Conservation (phyloP, 176 grass and related monocot genomes). For the Oryza longistaminata region DNA sequence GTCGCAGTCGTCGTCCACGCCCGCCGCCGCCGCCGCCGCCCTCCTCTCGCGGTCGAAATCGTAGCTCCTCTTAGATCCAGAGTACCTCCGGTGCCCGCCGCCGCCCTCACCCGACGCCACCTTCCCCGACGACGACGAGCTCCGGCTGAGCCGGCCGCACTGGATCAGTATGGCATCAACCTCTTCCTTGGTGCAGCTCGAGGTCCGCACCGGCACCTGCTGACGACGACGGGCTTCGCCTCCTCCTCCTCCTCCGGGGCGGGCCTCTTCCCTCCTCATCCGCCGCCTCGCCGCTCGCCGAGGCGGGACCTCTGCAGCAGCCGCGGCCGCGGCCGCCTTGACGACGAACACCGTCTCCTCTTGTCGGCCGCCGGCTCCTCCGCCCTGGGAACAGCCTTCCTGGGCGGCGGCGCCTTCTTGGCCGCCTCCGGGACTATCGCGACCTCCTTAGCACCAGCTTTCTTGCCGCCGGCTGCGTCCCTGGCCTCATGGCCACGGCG, state of each 20-base stretch:
- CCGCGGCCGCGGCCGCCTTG: conserved; percentile 48
- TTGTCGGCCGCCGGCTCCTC: conserved; percentile 55
- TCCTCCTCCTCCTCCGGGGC: conserved; percentile 48
- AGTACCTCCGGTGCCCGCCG: conserved; percentile 49
- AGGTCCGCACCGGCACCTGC: conserved; percentile 54
- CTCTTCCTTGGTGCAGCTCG: conserved; percentile 90
- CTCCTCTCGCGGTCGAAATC: conserved; percentile 80
- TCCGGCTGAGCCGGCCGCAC: conserved; percentile 93
- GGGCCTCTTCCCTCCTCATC: neutral
- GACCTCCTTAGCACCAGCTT: neutral
- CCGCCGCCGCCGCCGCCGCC: conserved; percentile 34
- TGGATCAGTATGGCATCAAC: conserved; percentile 91
- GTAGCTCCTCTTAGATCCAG: conserved; percentile 87
- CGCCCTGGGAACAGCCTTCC: conserved; percentile 32
- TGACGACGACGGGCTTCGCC: conserved; percentile 30
- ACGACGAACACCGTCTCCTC: conserved; percentile 74
- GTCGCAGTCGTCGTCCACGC: conserved; percentile 47
- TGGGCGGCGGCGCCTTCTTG: conserved; percentile 27
- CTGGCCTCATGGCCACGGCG: neutral
- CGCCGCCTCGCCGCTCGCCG: neutral
- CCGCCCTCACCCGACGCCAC: conserved; percentile 39
- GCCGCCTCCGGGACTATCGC: neutral
- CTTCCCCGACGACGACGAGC: conserved; percentile 79
- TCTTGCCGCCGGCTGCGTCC: neutral
- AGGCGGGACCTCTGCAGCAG: conserved; percentile 13